Evolutionary conservation across 2,329 filamentous ascomycete species (phyloP).

Genomic region (Alternaria gansuensis): DNA sequence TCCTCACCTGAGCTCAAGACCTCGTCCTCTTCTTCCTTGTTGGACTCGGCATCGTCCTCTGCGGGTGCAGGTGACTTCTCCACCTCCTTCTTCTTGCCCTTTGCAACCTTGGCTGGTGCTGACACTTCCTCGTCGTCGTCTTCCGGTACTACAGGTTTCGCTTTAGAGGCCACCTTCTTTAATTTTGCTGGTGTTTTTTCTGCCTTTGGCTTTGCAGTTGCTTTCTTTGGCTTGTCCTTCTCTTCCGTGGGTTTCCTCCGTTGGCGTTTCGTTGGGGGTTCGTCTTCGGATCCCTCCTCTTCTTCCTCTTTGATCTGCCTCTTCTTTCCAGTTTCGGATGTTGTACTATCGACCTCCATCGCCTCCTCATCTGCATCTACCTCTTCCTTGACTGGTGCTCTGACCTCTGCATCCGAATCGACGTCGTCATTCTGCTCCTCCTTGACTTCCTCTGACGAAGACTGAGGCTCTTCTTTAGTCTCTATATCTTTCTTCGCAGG

Average conservation of each 20-base stretch:
- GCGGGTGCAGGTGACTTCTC: constrained; percentile 36
- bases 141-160: constrained; percentile 29
- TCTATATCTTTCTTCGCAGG: constrained; percentile 53
- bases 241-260: constrained; percentile 43
- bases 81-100: constrained; percentile 31
- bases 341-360: constrained; percentile 41
- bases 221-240: constrained; percentile 30
- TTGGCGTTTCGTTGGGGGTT: constrained; percentile 49
- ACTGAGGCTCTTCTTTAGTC: constrained; percentile 31
- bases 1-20: constrained; percentile 66
- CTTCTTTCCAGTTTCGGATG: constrained; percentile 43
- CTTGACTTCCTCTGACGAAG: constrained; percentile 32
- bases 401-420: constrained; percentile 32
- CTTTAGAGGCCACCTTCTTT: constrained; percentile 30
- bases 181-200: constrained; percentile 31
- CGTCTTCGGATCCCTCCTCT: constrained; percentile 48
- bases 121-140: constrained; percentile 35
- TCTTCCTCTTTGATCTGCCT: constrained; percentile 43
- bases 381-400: constrained; percentile 32
- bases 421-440: constrained; percentile 25
- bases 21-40: constrained; percentile 52
- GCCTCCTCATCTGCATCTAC: constrained; percentile 29
- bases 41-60: constrained; percentile 35
- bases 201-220: constrained; percentile 29
- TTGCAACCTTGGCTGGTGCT: constrained; percentile 27